These are phyloP conservation scores for Camelina neglecta DNA, from an alignment of 345 rosid species.

Conservation along the genomic window DNA sequence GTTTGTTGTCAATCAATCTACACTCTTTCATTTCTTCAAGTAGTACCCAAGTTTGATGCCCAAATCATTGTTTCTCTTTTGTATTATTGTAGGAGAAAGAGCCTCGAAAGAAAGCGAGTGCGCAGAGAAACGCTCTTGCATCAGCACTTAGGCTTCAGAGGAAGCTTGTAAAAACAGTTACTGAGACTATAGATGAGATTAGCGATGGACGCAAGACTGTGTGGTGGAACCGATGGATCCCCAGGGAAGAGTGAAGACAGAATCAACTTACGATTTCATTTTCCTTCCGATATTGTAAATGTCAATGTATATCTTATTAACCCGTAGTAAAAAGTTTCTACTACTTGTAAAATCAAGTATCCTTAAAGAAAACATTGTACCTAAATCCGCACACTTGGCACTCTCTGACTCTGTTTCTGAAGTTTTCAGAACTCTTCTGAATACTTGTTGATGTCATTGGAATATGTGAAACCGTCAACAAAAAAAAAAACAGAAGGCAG, in stretches of 20 bases:
- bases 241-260: constrained; percentile 68
- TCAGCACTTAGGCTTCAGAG: constrained; percentile 78
- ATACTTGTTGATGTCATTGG: constrained; percentile 31
- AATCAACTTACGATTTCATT: constrained; percentile 32
- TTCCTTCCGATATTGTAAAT: constrained; percentile 39
- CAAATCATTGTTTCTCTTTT: not conserved
- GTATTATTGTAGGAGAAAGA: constrained; percentile 55
- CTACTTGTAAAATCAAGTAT: constrained; percentile 41
- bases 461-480: constrained; percentile 3
- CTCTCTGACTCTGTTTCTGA: constrained; percentile 31
- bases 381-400: constrained; percentile 32
- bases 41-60: constrained; percentile 3
- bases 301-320: constrained; percentile 40
- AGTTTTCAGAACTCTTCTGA: constrained; percentile 15
- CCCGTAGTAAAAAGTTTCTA: constrained; percentile 5
- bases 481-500: not conserved
- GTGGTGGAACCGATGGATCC: constrained; percentile 99
- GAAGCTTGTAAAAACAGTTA: constrained; percentile 68
- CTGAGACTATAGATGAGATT: constrained; percentile 83
- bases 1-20: constrained; percentile 49
- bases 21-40: not conserved
- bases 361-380: constrained; percentile 29
- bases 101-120: constrained; percentile 66
- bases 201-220: constrained; percentile 70
- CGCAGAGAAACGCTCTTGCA: constrained; percentile 77